phyloP scores from a whole-genome alignment of 441 rosid genomes.

The Erodium moschatum region DNA sequence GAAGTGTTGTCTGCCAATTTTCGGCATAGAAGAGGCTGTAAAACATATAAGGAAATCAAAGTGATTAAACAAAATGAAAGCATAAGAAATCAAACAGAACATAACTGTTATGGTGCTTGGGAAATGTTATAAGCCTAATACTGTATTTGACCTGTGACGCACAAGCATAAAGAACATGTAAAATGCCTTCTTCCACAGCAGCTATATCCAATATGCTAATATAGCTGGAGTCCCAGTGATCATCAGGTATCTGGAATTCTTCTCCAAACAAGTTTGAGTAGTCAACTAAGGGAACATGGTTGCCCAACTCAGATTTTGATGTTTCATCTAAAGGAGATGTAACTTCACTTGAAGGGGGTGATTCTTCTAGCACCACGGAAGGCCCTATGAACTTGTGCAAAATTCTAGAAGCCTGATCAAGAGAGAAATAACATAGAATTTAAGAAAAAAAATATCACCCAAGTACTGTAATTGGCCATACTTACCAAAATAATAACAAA shows the following conservation, averaged over 20 bases:
- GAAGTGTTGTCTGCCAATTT: constrained; percentile 52
- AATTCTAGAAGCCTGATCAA: constrained; percentile 56
- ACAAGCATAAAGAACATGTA: constrained; percentile 81
- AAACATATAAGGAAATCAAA: constrained; percentile 26
- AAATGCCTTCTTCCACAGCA: constrained; percentile 79
- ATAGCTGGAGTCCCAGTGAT: constrained; percentile 46
- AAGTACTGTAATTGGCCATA: constrained; percentile 12
- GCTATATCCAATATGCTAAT: constrained; percentile 54
- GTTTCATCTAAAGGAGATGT: constrained; percentile 38
- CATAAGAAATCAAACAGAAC: constrained; percentile 17
- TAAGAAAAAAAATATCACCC: constrained; percentile 17
- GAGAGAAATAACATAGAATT: constrained; percentile 19
- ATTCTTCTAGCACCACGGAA: constrained; percentile 33
- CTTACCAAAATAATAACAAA: too few relatives aligned
- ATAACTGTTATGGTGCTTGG: constrained; percentile 11
- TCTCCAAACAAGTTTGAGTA: constrained; percentile 74
- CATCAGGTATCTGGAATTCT: constrained; percentile 48
- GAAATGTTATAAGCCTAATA: constrained; percentile 24
- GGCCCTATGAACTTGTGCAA: constrained; percentile 53
- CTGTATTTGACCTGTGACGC: constrained; percentile 71
- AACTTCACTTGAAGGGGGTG: constrained; percentile 27
- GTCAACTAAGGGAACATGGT: constrained; percentile 37
- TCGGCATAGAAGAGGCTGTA: constrained; percentile 57
- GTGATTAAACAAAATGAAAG: constrained; percentile 18
- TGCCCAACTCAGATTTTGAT: constrained; percentile 34